These are phyloP conservation scores for Lasiodiplodia theobromae DNA, from an alignment of 2,329 filamentous ascomycete genomes.

Conservation along the genomic window DNA sequence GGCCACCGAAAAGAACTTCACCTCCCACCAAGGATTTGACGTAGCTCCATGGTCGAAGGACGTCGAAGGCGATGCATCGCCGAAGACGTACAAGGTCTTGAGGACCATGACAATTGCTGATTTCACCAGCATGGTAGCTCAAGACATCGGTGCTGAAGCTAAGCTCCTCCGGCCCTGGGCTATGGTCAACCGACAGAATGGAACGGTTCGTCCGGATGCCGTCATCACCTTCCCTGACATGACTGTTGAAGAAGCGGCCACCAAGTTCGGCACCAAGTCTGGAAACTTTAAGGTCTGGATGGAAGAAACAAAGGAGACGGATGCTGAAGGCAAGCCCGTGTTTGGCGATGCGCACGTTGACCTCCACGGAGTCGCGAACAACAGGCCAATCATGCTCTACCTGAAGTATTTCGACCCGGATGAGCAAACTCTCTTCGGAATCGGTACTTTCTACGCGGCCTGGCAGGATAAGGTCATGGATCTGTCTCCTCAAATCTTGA, in stretches of 20 bases:
- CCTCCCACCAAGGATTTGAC: constrained; percentile 82
- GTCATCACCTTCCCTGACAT: constrained; percentile 80
- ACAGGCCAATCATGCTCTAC: constrained; percentile 78
- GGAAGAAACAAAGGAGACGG: constrained; percentile 72
- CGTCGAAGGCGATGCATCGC: constrained; percentile 72
- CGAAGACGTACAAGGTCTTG: constrained; percentile 75
- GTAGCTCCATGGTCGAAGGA: constrained; percentile 67
- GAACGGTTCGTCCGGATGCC: constrained; percentile 89
- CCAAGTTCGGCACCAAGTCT: constrained; percentile 72
- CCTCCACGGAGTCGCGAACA: constrained; percentile 60
- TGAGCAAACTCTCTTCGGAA: constrained; percentile 75
- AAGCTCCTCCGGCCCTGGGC: constrained; percentile 84
- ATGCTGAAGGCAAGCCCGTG: constrained; percentile 72
- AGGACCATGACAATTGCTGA: constrained; percentile 79
- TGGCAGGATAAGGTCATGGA: constrained; percentile 90
- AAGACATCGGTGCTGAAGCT: constrained; percentile 72
- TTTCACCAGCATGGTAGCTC: constrained; percentile 73
- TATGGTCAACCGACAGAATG: constrained; percentile 99
- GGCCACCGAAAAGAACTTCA: constrained; percentile 82
- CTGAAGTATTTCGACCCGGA: constrained; percentile 90
- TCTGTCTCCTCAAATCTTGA: constrained; percentile 76
- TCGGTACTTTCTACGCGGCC: constrained; percentile 85
- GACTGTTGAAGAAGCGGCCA: constrained; percentile 69
- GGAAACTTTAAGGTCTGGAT: constrained; percentile 82
- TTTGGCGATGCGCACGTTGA: constrained; percentile 73